These are phyloP conservation scores for Pythium coloratum DNA, from an alignment of 352 stramenopile species.

Conservation along the genomic window DNA sequence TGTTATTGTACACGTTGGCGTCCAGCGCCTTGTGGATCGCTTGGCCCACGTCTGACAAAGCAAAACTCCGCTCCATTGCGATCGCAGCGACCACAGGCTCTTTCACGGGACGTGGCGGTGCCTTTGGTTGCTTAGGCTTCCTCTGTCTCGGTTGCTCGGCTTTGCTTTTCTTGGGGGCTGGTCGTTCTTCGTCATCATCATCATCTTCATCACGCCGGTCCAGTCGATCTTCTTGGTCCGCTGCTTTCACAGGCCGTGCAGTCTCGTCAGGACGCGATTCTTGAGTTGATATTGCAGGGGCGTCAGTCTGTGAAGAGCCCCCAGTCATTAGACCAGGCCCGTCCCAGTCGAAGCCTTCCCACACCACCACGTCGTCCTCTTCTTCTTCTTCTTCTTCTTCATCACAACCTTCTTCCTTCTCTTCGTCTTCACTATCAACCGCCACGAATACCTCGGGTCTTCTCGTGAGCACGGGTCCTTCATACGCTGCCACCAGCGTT, in stretches of 20 bases:
- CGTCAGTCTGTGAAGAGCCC: not conserved
- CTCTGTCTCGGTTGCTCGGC: conserved; percentile 4
- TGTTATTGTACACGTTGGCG: conserved; percentile 58
- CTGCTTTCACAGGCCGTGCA: no score
- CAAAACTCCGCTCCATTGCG: conserved; percentile 47
- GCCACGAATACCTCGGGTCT: not conserved
- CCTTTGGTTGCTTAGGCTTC: conserved; percentile 1
- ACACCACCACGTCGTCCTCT: conserved; percentile 7
- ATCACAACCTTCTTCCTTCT: not conserved
- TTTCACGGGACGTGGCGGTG: conserved; percentile 8
- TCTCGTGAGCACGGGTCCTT: not conserved
- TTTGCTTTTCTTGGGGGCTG: not conserved
- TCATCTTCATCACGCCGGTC: not conserved
- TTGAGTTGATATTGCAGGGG: not conserved
- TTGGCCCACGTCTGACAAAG: conserved; percentile 35
- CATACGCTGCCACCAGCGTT: not conserved
- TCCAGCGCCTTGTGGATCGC: conserved; percentile 44
- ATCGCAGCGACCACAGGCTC: conserved; percentile 31
- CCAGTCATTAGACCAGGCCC: not conserved
- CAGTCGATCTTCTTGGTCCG: not conserved
- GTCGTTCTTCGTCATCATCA: not conserved
- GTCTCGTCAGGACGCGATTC: not conserved
- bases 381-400: conserved; percentile 2
- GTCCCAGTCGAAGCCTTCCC: not conserved
- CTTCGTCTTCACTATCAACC: not conserved